Evolutionary conservation across 2,329 filamentous ascomycete genomes (phyloP).

Genomic region (Magnaporthiopsis incrustans): DNA sequence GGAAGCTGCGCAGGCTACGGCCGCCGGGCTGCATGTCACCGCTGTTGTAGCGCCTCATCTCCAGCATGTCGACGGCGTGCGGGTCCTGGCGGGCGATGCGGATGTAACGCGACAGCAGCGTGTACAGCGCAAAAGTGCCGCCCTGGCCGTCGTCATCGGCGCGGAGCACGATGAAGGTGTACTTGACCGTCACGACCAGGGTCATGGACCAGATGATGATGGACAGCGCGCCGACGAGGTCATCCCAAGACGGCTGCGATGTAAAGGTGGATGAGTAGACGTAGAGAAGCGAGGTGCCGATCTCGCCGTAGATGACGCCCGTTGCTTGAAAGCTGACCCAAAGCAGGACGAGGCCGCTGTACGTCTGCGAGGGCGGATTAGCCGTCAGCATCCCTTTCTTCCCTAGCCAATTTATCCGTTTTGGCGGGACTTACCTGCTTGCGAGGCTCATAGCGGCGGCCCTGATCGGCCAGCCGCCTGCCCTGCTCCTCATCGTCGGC

Average conservation of each 20-base stretch:
- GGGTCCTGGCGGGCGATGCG: constrained; percentile 55
- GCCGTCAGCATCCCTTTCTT: too few relatives aligned
- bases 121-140: constrained; percentile 61
- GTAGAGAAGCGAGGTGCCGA: constrained; percentile 58
- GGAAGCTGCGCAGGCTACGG: constrained; percentile 42
- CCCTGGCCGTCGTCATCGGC: constrained; percentile 67
- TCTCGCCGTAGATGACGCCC: constrained; percentile 63
- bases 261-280: constrained; percentile 63
- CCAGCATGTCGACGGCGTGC: constrained; percentile 43
- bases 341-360: constrained; percentile 15
- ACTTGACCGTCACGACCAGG: constrained; percentile 63
- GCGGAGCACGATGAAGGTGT: constrained; percentile 55
- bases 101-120: constrained; percentile 52
- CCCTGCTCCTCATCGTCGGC: constrained; percentile 14
- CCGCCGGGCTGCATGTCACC: constrained; percentile 45
- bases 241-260: constrained; percentile 42
- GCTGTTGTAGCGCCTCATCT: constrained; percentile 51
- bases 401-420: not conserved
- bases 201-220: constrained; percentile 63
- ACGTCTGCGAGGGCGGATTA: too few relatives aligned
- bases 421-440: constrained; percentile 14
- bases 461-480: constrained; percentile 11
- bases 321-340: constrained; percentile 55
- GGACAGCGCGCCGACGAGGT: constrained; percentile 57
- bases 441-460: constrained; percentile 9